Evolutionary conservation across 192 early-diverging fungal species (phyloP), one percentile per base, ranked within the genome.

Genomic region (Entrophospora sp.): DNA sequence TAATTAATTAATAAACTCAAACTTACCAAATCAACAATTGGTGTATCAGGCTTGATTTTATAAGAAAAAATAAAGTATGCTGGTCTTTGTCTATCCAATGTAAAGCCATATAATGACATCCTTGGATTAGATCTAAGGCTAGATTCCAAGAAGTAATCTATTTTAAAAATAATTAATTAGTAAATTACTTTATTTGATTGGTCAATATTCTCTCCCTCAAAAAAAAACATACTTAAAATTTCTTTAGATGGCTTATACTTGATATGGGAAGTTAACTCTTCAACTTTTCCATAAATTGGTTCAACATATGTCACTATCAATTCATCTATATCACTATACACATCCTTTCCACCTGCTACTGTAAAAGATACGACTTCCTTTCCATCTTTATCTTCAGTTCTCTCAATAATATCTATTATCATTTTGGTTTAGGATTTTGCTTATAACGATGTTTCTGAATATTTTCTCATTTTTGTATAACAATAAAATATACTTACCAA

Each of bases 281-380:
- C 80, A 8, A 93, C 83, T 64, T 82, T 85, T 22, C 78, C 78
- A 28, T 74, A 74, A 67, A 94, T 90, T 1, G 91, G 84, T 61
- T 96, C 96, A 22, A 98, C 84, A 64, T 95, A 89, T 22, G 86
- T 81, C 4, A 92, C 93, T 18, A 96, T 75, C 61, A 98, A 79
- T 71, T 98, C 89, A 62, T 98, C 96, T 42, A 98, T 71, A 66
- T 94, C 94, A n/a, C 82, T 77, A 72, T 87, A 98, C 31, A 79
- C 77, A 25, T 61, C 9, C 83, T 80, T 28, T 85, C 89, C 30
- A 94, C 79, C 24, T 81, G 79, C 40, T 94, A 79, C 6, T 75
- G n/a, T 78, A 25, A n/a, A 57, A 36, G 22, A 31, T 57, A 13
- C 55, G 20, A 83, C 85, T 52, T 76, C 84, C 38, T 87, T n/a